Evolutionary conservation across 116 monocot genomes (phyloP), one percentile per base, ranked within the genome.

Genomic region (Zostera marina): DNA sequence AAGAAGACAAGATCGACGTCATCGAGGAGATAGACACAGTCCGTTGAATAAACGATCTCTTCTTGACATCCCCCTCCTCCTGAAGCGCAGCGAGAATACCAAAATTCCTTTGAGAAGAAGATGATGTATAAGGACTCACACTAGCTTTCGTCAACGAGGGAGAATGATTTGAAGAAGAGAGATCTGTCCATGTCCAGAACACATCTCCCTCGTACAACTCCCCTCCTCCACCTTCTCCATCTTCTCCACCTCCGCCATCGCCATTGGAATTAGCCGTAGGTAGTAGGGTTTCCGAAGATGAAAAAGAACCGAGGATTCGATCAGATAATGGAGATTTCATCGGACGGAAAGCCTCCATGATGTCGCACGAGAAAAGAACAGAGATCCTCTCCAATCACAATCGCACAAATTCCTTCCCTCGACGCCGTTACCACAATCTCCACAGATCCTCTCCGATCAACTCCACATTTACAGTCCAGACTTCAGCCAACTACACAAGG

Each of bases 121-220:
- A 49, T 8, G 42, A 16, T 23, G 59, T 10, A 32, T 32, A 5
- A 13, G 58, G 19, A 32, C 58, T 47, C 32, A 5, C 32, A 32
- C 32, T 32, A 32, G 32, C 32, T 32, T 32, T 32, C 32, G 32
- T 52, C 40, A 15, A 8, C 42, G 44, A 20, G 14, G 66, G 57
- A 47, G 70, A 3, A 6, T 17, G 47, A 26, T 20, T 45, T 10
- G 54, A 20, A 32, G 46, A 24, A 48, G 77, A 63, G 53, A 22
- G 52, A 11, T 63, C 68, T 23, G 64, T 9, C 15, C 38, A 62
- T 39, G 73, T 54, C 60, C 67, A 72, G 43, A 82, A 68, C 21
- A 82, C 72, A 11, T 82, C 82, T 46, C 67, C 74, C 66, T 82
- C 82, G 44, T 77, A 44, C 61, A 82, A 71, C 59, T 82, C 82